Evolutionary conservation across 2,329 filamentous ascomycete species (phyloP).

Genomic region (Zymoseptoria tritici): DNA sequence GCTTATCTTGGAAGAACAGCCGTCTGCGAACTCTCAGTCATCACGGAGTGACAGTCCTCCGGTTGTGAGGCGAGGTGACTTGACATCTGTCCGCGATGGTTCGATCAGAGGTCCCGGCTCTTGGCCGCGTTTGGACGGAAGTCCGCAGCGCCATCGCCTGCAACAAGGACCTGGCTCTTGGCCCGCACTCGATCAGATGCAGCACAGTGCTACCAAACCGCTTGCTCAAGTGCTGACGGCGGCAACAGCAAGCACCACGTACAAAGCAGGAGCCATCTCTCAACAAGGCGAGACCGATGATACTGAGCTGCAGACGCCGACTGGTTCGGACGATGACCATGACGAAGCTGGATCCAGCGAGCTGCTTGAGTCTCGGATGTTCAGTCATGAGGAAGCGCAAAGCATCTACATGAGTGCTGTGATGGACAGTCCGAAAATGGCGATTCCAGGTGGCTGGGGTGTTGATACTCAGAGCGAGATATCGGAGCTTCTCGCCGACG

Average conservation of each 20-base stretch:
- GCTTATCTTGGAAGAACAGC: conserved; percentile 13
- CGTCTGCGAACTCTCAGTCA: conserved; percentile 7
- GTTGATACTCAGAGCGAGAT: conserved; percentile 25
- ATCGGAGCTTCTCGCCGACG: conserved; percentile 1
- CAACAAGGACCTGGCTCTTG: conserved; percentile 20
- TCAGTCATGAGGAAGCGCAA: conserved; percentile 71
- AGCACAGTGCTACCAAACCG: conserved; percentile 15
- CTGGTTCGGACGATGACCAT: conserved; percentile 1
- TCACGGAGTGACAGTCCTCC: conserved; percentile 17
- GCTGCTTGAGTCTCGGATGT: conserved; percentile 55
- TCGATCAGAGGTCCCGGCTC: conserved; percentile 21
- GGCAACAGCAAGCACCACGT: conserved; percentile 8
- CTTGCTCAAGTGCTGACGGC: conserved; percentile 13
- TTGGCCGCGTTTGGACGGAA: conserved; percentile 23
- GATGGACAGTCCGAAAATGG: conserved; percentile 29
- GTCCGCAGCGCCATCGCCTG: conserved; percentile 11
- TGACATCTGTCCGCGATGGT: conserved; percentile 21
- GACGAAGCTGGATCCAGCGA: conserved; percentile 15
- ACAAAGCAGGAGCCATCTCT: conserved; percentile 21
- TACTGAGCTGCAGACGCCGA: conserved; percentile 1
- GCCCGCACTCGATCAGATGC: conserved; percentile 19
- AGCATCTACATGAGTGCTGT: conserved; percentile 79
- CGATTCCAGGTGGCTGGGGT: conserved; percentile 39
- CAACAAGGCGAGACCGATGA: conserved; percentile 3
- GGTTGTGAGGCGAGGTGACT: conserved; percentile 10